Evolutionary conservation across 2,329 filamentous ascomycete genomes (phyloP).

Genomic region (Botrytis fragariae): DNA sequence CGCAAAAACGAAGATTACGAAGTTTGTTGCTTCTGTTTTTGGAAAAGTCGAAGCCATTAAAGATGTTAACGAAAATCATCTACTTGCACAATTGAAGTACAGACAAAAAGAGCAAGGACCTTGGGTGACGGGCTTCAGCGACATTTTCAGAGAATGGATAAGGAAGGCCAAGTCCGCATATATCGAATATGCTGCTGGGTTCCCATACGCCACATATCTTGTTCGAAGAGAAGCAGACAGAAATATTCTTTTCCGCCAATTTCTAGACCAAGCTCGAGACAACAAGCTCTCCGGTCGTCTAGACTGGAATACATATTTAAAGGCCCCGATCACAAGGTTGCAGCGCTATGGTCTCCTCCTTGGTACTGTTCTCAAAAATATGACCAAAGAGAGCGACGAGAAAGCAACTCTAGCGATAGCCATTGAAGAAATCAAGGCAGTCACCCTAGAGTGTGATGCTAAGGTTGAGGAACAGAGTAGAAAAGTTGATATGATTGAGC

Average conservation of each 20-base stretch:
- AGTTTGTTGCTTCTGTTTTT: constrained; percentile 83
- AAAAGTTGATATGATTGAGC: constrained; percentile 83
- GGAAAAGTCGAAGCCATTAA: constrained; percentile 87
- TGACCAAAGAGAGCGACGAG: constrained; percentile 80
- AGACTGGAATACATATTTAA: constrained; percentile 92
- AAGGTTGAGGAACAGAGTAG: constrained; percentile 91
- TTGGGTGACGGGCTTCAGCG: constrained; percentile 90
- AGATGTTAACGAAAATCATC: constrained; percentile 86
- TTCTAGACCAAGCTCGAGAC: constrained; percentile 75
- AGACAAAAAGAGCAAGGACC: constrained; percentile 95
- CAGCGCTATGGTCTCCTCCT: constrained; percentile 87
- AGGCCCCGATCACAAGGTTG: constrained; percentile 86
- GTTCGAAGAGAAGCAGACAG: constrained; percentile 80
- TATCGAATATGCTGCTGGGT: constrained; percentile 86
- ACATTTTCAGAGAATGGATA: constrained; percentile 98
- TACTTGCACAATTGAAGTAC: constrained; percentile 92
- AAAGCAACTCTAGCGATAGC: constrained; percentile 80
- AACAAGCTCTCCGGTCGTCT: constrained; percentile 79
- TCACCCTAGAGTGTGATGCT: constrained; percentile 86
- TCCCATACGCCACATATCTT: constrained; percentile 78
- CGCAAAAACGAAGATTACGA: constrained; percentile 69
- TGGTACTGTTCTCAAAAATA: constrained; percentile 79
- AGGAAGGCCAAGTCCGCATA: constrained; percentile 87
- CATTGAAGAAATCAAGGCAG: constrained; percentile 85
- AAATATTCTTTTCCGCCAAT: constrained; percentile 83